Evolutionary conservation across 2,329 filamentous ascomycete genomes (phyloP).

Genomic region (Hypomyces perniciosus): DNA sequence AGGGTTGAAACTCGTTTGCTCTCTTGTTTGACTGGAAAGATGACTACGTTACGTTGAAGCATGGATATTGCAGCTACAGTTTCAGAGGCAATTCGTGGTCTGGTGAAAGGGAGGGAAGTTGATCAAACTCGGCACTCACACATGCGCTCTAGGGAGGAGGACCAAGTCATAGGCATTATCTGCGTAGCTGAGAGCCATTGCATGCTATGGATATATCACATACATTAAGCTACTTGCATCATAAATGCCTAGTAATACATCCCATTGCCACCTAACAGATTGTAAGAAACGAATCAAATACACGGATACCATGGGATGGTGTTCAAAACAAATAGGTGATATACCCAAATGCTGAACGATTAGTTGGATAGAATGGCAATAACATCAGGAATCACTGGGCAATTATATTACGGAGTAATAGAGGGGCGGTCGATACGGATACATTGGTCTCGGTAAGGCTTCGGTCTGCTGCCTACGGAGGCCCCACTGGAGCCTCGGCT

Average conservation of each 20-base stretch:
- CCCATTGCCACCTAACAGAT: too few relatives aligned
- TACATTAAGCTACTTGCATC: too few relatives aligned
- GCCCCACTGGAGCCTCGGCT: constrained; percentile 5
- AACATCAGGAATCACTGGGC: too few relatives aligned
- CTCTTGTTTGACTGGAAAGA: constrained; percentile 1
- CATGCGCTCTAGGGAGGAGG: constrained; percentile 1
- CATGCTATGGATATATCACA: constrained; percentile 1
- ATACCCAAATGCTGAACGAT: too few relatives aligned
- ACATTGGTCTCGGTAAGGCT: not conserved
- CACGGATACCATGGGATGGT: too few relatives aligned
- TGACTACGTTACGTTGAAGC: not conserved
- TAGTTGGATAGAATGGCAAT: too few relatives aligned
- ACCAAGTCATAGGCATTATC: constrained; percentile 9
- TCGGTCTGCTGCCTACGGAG: not conserved
- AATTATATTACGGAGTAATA: too few relatives aligned
- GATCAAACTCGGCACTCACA: constrained; percentile 2
- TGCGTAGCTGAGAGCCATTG: constrained; percentile 10
- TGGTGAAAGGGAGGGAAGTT: not conserved
- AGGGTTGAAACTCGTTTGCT: not conserved
- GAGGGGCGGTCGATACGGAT: too few relatives aligned
- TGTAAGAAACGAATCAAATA: too few relatives aligned
- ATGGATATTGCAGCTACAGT: not conserved
- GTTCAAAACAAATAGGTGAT: too few relatives aligned
- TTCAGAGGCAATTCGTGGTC: not conserved
- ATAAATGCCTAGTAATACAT: too few relatives aligned